Base-by-base conservation (phyloP, 257 asterid species). In the Cinchona pubescens region DNA sequence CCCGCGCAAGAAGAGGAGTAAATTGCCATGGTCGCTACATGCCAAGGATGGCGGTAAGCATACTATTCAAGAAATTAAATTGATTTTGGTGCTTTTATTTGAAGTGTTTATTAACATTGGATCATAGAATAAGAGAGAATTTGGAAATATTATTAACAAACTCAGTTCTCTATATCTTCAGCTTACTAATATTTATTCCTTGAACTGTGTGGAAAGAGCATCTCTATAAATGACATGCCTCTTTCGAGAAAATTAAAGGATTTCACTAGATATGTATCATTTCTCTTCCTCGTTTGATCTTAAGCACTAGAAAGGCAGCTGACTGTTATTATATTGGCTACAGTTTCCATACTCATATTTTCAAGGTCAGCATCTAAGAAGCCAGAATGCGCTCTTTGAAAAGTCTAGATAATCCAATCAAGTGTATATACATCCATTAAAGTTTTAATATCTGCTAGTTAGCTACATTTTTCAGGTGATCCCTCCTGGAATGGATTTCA, bases 401-500 rank as follows among this genome's bases (percentile, higher is more conserved):
- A 58, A 43, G 15, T 29, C 59, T 29, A 35, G 15, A 14, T 25
- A 18, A 14, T 11, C 27, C 21, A 12, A 25, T 30, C 14, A 14
- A 61, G 10, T 16, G 32, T 43, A 15, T 32, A 45, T 62, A 30
- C 34, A 40, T 43, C 61, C 27, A 42, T 37, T 2, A 53, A 43
- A 19, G 42, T 46, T 21, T 25, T 72, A 46, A 74, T 46, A 34
- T 30, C 43, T 67, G 23, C 72, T 21, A 7, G 21, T 42, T 56
- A 25, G 43, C 53, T 38, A 35, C 67, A 72, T n/a, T 14, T 10
- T 34, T 63, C 78, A 91, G 96, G 97, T 92, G 71, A 88, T 92
- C 79, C 91, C 96, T 78, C 97, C 97, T 37, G 97, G 97, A 72
- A 92, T 92, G 96, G 97, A 92, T 81, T 92, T 92, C 49, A 88